These are phyloP conservation scores for Flaveria brownii DNA, from an alignment of 129 eudicot species.

Conservation along the genomic window DNA sequence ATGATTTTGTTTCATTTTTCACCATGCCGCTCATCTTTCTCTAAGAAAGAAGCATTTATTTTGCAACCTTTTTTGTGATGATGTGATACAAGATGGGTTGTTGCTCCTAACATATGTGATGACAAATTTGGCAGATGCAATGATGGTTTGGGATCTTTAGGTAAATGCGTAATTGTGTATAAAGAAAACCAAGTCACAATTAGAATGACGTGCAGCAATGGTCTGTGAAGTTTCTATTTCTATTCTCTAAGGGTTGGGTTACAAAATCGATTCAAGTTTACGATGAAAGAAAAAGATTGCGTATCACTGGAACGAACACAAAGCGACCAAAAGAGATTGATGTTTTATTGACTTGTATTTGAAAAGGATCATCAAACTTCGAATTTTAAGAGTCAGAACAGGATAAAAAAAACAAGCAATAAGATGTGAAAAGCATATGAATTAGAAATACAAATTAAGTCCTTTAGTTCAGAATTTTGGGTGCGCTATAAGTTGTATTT, in stretches of 20 bases:
- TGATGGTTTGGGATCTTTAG: neutral
- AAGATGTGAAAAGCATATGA: neutral
- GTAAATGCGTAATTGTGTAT: neutral
- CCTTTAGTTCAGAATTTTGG: neutral
- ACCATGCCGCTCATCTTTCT: neutral
- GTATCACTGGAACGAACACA: neutral
- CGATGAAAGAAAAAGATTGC: neutral
- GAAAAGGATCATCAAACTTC: neutral
- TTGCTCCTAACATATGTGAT: neutral
- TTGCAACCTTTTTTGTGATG: constrained; percentile 12
- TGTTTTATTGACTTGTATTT: neutral
- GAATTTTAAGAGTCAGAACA: constrained; percentile 3
- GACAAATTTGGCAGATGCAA: neutral
- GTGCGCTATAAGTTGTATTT: neutral
- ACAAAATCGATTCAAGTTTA: neutral
- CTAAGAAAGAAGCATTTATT: neutral
- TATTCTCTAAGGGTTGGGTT: neutral
- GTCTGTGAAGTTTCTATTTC: neutral
- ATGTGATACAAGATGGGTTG: constrained; percentile 23
- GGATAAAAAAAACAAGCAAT: neutral
- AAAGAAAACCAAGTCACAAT: neutral
- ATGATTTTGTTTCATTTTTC: constrained; percentile 3
- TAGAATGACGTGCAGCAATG: neutral
- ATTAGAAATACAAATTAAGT: neutral
- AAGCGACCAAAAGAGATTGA: neutral